phyloP scores from a whole-genome alignment of 768 basidiomycete genomes.

The Clathrus columnatus region DNA sequence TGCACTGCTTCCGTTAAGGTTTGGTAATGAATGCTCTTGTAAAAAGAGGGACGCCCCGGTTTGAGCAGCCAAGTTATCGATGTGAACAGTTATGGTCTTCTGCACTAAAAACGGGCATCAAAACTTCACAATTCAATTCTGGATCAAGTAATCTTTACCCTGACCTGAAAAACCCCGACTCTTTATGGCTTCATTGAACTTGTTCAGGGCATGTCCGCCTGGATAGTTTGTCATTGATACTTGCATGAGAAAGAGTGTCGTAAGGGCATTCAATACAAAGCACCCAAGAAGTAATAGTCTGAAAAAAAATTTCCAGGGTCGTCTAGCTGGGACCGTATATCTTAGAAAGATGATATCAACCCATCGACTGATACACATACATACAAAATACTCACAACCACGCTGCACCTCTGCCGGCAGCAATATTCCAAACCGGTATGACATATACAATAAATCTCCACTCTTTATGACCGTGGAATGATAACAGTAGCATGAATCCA shows the following conservation, averaged over 20 bases:
- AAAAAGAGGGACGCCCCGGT: slow-evolving; percentile 87
- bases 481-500: slow-evolving; percentile 53
- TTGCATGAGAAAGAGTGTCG: slow-evolving; percentile 43
- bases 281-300: slow-evolving; percentile 29
- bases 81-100: slow-evolving; percentile 54
- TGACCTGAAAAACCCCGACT: background rate
- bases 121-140: background rate
- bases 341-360: background rate
- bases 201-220: slow-evolving; percentile 64
- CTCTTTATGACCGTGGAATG: slow-evolving; percentile 84
- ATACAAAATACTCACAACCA: slow-evolving; percentile 47
- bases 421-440: slow-evolving; percentile 72
- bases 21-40: slow-evolving; percentile 55
- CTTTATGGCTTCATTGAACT: slow-evolving; percentile 41
- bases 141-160: slow-evolving; percentile 1
- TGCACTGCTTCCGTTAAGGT: slow-evolving; percentile 19
- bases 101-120: slow-evolving; percentile 8
- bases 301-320: slow-evolving; percentile 9
- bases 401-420: slow-evolving; percentile 57
- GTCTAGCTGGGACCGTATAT: slow-evolving; percentile 43
- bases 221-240: slow-evolving; percentile 80
- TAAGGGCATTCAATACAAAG: slow-evolving; percentile 43
- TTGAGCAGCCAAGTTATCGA: slow-evolving; percentile 80
- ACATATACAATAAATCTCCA: slow-evolving; percentile 94
- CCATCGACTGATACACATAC: background rate